Evolutionary conservation across 257 asterid genomes (phyloP).

Genomic region (Solanum clarkiae): DNA sequence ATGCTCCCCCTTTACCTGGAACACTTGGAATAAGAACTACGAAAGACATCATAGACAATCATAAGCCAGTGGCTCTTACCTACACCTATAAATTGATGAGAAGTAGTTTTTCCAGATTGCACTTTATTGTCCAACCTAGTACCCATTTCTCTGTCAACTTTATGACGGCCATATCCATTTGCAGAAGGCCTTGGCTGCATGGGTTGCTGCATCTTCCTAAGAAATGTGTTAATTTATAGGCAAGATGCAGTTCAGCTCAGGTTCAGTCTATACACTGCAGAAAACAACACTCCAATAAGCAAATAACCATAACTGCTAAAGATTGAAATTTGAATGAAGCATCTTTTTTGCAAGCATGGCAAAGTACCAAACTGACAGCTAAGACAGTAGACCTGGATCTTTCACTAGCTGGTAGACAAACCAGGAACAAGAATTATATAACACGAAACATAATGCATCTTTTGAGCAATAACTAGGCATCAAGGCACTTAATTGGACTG

Average conservation of each 20-base stretch:
- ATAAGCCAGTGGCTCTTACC: slow-evolving; percentile 33
- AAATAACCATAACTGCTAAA: not conserved
- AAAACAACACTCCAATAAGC: not conserved
- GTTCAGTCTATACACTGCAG: not conserved
- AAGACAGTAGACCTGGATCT: not conserved
- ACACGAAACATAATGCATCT: not conserved
- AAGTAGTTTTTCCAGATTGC: slow-evolving; percentile 43
- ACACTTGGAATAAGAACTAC: slow-evolving; percentile 1
- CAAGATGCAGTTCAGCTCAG: not conserved
- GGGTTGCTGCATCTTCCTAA: slow-evolving; percentile 58
- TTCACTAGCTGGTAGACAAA: not conserved
- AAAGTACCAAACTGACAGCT: not conserved
- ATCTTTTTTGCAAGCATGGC: not conserved
- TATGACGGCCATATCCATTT: slow-evolving; percentile 75
- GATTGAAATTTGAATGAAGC: not conserved
- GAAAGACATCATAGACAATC: not conserved
- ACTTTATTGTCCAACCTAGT: slow-evolving; percentile 8
- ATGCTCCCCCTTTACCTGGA: slow-evolving; percentile 52
- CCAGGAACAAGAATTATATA: not conserved
- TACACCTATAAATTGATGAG: slow-evolving; percentile 18
- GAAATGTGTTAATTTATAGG: slow-evolving; percentile 2
- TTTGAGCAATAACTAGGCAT: not conserved
- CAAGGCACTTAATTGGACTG: not conserved
- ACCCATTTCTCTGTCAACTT: not conserved
- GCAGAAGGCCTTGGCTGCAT: slow-evolving; percentile 56